A percentile compares a stretch with the other conserved stretches of the same genome.
Conservation (phyloP, 495 filamentous ascomycete genomes). For the Hypoxylon fuscum region DNA sequence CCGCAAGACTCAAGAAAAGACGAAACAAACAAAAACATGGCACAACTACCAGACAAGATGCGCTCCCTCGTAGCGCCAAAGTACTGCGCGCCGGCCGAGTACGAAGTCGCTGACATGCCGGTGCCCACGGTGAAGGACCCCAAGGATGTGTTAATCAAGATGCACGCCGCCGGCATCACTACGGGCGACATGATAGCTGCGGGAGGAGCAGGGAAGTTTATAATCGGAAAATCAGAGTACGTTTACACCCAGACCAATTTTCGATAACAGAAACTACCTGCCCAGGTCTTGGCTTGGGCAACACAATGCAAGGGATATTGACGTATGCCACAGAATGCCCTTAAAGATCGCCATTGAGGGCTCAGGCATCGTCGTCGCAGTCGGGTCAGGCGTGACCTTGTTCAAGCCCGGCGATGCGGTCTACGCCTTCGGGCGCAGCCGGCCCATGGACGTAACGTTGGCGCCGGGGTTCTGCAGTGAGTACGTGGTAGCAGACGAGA, state of each 20-base stretch:
- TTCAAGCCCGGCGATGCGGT: conserved; percentile 63
- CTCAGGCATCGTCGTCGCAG: conserved; percentile 56
- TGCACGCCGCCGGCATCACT: conserved; percentile 59
- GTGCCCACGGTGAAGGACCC: conserved; percentile 51
- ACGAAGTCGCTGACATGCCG: conserved; percentile 54
- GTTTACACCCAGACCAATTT: no score
- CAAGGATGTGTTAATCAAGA: conserved; percentile 59
- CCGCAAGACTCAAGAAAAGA: neutral
- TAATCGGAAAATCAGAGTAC: conserved; percentile 31
- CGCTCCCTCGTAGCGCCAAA: conserved; percentile 54
- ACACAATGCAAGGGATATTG: neutral
- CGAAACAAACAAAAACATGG: conserved; percentile 5
- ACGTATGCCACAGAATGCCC: conserved; percentile 19
- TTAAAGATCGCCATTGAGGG: conserved; percentile 41
- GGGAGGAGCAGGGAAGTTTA: conserved; percentile 25
- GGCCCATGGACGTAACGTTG: conserved; percentile 38
- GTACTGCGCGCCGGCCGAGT: conserved; percentile 53
- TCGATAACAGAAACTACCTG: neutral
- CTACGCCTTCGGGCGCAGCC: conserved; percentile 46
- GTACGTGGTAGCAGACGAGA: conserved; percentile 46
- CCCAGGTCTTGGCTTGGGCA: neutral
- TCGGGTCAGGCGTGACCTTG: conserved; percentile 51
- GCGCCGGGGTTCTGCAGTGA: conserved; percentile 49
- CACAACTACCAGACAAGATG: conserved; percentile 52
- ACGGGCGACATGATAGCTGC: conserved; percentile 63